Base-by-base conservation (phyloP, 306 rosid genomes). In the Rosa persica region DNA sequence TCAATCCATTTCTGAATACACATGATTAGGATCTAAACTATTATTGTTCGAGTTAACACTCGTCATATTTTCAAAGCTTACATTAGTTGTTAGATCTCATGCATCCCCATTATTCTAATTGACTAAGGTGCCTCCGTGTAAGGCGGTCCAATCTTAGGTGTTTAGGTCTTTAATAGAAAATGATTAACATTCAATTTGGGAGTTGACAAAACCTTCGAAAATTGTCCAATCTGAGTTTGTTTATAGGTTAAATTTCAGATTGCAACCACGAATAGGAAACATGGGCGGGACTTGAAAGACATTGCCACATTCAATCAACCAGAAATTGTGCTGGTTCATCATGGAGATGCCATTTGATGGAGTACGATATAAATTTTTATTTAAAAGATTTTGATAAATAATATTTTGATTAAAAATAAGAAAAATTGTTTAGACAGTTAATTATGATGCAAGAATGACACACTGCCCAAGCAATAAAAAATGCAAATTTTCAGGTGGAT, bases 111-210 rank as follows among this genome's bases (percentile, higher is more conserved):
- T 73, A n/a, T 38, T 54, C 17, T 52, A 54, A 15, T 15, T 8
- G 12, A 74, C 68, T 10, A 73, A 10, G 77, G 51, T 73, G 51
- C 66, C 39, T 54, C 39, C 8, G 77, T 73, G 25, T 16, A 70
- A 5, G 36, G 36, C 36, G 36, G 36, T 30, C 3, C 36, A 30
- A 30, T 12, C 58, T 46, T 46, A 70, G 16, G 5, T 27, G 23
- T 8, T 34, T 1, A n/a, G 27, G 10, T 30, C 20, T 13, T 27
- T 7, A 34, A 8, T 34, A 15, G 12, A 64, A 25, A 34, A 64
- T 34, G 42, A 12, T 25, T 11, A 34, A 10, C 67, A 16, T 64
- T 16, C 69, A 64, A 34, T 15, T 34, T 64, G 34, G 71, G 25
- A 66, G 71, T 19, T 38, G 71, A 66, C 48, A 19, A 17, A 65